Evolutionary conservation across 148 eudicot genomes (phyloP).

Genomic region (Rhododendron ovatum): DNA sequence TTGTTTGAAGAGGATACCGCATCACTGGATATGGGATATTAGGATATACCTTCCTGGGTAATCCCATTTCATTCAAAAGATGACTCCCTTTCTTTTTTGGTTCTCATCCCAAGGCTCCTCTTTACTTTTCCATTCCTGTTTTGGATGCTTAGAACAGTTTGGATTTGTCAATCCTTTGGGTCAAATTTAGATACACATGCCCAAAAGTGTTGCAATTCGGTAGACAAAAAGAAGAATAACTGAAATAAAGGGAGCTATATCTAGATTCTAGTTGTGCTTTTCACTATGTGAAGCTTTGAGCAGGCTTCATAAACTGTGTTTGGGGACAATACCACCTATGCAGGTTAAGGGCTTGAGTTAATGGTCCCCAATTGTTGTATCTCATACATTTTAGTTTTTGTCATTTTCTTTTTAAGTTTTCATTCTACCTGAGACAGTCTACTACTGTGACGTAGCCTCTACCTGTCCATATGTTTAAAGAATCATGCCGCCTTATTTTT

Average conservation of each 20-base stretch:
- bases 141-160: not conserved
- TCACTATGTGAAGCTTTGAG: not conserved
- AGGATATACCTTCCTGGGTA: not conserved
- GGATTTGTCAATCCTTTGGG: not conserved
- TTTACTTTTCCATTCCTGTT: not conserved
- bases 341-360: not conserved
- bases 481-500: not conserved
- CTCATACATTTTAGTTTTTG: not conserved
- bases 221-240: not conserved
- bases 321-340: not conserved
- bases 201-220: not conserved
- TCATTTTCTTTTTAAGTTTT: not conserved
- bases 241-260: not conserved
- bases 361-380: not conserved
- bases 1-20: not conserved
- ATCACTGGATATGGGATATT: not conserved
- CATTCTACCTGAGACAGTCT: not conserved
- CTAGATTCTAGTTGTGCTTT: not conserved
- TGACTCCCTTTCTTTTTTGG: no score
- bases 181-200: not conserved
- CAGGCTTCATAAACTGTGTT: not conserved
- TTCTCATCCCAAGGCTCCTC: not conserved
- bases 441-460: not conserved
- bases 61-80: no score
- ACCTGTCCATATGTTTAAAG: not conserved